A percentile compares a stretch with the other conserved stretches of the same genome.
Conservation (phyloP, 192 early-diverging fungal species). For the Backusella tarrabulga region DNA sequence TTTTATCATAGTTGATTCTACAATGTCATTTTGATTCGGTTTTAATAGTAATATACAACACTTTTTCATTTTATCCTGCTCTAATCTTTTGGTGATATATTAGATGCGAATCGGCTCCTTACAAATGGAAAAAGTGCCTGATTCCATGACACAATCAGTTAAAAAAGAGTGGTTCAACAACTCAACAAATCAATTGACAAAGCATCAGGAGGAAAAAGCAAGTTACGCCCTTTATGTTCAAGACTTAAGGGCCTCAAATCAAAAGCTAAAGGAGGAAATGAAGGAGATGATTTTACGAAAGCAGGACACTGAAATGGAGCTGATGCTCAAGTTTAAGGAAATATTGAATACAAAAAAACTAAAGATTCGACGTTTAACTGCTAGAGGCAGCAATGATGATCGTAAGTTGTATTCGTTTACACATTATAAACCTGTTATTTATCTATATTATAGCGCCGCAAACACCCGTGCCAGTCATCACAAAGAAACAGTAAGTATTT, state of each 20-base stretch:
- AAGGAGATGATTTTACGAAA: background rate
- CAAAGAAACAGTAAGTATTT: background rate
- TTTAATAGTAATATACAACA: background rate
- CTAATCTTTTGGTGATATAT: background rate
- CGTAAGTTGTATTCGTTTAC: background rate
- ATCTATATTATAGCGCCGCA: background rate
- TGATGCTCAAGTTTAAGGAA: constrained; percentile 1
- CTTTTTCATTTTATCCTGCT: background rate
- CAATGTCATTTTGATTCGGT: background rate
- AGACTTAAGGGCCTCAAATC: background rate
- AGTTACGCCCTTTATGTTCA: background rate
- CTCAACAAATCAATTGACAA: background rate
- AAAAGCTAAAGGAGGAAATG: background rate
- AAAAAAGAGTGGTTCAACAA: background rate
- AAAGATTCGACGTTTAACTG: background rate
- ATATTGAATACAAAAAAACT: background rate
- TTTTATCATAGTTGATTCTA: background rate
- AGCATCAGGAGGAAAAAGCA: background rate
- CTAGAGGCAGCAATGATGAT: background rate
- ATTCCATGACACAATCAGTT: background rate
- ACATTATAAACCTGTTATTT: background rate
- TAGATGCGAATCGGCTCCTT: background rate
- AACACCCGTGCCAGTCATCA: background rate
- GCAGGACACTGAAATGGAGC: background rate
- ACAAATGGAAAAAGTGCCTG: background rate